phyloP scores from a whole-genome alignment of 2,329 filamentous ascomycete species.

The Geosmithia morbida region DNA sequence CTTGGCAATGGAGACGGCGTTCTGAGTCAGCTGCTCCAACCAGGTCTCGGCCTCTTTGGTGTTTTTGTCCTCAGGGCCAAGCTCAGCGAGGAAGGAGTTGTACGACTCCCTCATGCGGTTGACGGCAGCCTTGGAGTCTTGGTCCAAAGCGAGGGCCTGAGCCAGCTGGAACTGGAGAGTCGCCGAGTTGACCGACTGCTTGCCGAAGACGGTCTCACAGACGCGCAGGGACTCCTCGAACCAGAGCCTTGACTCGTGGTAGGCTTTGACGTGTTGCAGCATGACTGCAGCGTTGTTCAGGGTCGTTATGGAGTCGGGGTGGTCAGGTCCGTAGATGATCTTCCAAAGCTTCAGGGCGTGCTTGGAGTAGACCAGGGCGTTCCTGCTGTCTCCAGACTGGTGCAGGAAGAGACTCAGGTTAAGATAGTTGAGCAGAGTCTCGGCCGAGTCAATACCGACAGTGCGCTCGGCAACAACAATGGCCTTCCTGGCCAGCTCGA shows the following conservation, averaged over 20 bases:
- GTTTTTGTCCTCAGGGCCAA: conserved; percentile 87
- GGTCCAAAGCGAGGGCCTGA: conserved; percentile 88
- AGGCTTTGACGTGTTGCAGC: conserved; percentile 90
- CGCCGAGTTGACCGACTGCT: conserved; percentile 81
- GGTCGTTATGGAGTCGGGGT: conserved; percentile 96
- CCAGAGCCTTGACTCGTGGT: conserved; percentile 89
- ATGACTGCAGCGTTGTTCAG: conserved; percentile 98
- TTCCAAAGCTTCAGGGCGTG: conserved; percentile 95
- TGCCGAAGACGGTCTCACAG: conserved; percentile 81
- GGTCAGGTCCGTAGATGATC: conserved; percentile 83
- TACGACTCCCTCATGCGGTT: conserved; percentile 91
- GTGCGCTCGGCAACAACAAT: conserved; percentile 94
- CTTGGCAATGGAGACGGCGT: conserved; percentile 87
- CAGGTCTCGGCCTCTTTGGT: conserved; percentile 96
- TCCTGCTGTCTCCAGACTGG: conserved; percentile 76
- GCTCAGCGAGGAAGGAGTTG: conserved; percentile 80
- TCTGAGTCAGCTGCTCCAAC: conserved; percentile 92
- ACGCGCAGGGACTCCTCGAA: conserved; percentile 86
- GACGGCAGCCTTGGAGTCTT: conserved; percentile 84
- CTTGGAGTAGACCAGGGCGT: conserved; percentile 76
- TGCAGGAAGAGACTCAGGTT: conserved; percentile 93
- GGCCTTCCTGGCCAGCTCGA: conserved; percentile 91
- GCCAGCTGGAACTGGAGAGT: conserved; percentile 95
- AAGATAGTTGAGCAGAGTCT: conserved; percentile 89
- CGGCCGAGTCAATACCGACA: conserved; percentile 80